Base-by-base conservation (phyloP, 2,329 filamentous ascomycete genomes). In the Ceratocystis smalleyi region DNA sequence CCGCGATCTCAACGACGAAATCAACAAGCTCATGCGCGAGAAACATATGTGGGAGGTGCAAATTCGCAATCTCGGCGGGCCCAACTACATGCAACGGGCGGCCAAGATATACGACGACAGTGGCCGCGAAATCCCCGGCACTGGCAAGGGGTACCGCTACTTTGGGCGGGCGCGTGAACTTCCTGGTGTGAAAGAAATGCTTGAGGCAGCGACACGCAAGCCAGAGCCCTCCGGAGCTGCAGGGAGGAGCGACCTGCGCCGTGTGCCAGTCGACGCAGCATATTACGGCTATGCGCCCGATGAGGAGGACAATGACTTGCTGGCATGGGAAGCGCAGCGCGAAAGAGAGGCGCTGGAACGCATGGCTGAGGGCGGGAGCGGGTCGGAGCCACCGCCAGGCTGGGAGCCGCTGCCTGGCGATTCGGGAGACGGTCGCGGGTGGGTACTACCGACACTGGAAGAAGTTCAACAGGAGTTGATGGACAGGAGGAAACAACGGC, bases 31-130 rank as follows among this genome's bases (percentile, higher is more conserved):
- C 68, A 96, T 99, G 89, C 86, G 91, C 68, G 94, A 99, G 78
- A 99, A 99, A 76, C 91, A 95, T 81, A 91, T 95, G 82, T 99
- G 94, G 94, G 94, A 99, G 79, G 84, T 94, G 70, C 91, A 96
- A 76, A 96, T 99, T 70, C 83, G 91, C 66, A 95, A 95, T 71
- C 74, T 97, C 27, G 94, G 94, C n/a, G 94, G 94, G 1, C 94
- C 94, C 35, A 97, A 97, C 75, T 99, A 97, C 74, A 95, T 94
- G 87, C 81, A 91, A 35, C 83, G 83, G 3, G 82, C 81, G 0
- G 84, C 79, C 35, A 83, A 84, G 68, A 80, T 88, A 60, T 89
- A 88, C 73, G 87, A 90, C 72, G 87, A 89, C 70, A 81, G 84
- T 65, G 87, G 87, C 1, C 76, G 84, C 59, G 87, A 89, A 72